Evolutionary conservation across 2,329 filamentous ascomycete genomes (phyloP).

Genomic region (Fusarium humuli): DNA sequence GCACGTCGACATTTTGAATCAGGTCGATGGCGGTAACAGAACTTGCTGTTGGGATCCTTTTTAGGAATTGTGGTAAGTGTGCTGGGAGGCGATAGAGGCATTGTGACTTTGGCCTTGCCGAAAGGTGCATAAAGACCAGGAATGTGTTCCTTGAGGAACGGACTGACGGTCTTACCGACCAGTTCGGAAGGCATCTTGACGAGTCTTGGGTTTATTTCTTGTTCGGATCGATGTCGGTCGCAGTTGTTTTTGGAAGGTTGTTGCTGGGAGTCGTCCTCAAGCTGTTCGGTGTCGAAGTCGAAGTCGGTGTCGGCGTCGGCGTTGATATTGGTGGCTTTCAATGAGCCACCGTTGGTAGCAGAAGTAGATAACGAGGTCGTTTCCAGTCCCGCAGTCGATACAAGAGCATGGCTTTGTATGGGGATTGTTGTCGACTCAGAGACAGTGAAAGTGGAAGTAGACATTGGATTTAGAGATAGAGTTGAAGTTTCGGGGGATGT

Average conservation of each 20-base stretch:
- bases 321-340: slow-evolving; percentile 29
- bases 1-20: slow-evolving; percentile 94
- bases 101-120: slow-evolving; percentile 63
- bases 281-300: slow-evolving; percentile 9
- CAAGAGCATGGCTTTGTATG: slow-evolving; percentile 41
- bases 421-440: slow-evolving; percentile 13
- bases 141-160: slow-evolving; percentile 91
- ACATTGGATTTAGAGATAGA: slow-evolving; percentile 21
- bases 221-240: slow-evolving; percentile 62
- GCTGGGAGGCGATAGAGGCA: slow-evolving; percentile 28
- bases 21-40: slow-evolving; percentile 93
- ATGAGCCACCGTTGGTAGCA: slow-evolving; percentile 25
- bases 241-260: slow-evolving; percentile 59
- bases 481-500: slow-evolving; percentile 14
- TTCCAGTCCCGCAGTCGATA: slow-evolving; percentile 16
- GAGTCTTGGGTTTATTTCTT: slow-evolving; percentile 62
- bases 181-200: slow-evolving; percentile 73
- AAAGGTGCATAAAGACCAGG: slow-evolving; percentile 87
- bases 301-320: slow-evolving; percentile 2
- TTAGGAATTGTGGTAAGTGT: slow-evolving; percentile 50
- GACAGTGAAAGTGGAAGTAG: slow-evolving; percentile 29
- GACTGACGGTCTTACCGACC: slow-evolving; percentile 82
- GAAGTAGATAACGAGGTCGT: slow-evolving; percentile 25
- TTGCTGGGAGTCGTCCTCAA: slow-evolving; percentile 32
- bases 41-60: slow-evolving; percentile 81